Evolutionary conservation across 1,284 basidiomycete species (phyloP).

Genomic region (Butyriboletus regius): DNA sequence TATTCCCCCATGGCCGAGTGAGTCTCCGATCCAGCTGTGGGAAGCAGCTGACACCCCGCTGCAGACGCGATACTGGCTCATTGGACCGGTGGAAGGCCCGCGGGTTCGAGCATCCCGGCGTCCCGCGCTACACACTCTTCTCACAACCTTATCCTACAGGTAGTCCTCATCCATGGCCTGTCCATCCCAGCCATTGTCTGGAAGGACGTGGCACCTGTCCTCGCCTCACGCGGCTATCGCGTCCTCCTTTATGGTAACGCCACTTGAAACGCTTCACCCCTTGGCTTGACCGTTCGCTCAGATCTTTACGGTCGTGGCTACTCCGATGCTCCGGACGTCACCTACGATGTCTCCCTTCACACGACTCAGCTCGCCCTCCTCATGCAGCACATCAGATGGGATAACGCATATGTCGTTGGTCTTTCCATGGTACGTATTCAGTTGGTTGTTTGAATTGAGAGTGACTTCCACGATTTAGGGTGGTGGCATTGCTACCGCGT

Average conservation of each 20-base stretch:
- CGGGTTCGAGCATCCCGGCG: conserved; percentile 41
- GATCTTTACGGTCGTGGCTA: conserved; percentile 76
- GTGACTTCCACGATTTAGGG: conserved; percentile 41
- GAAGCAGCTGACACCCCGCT: conserved; percentile 2
- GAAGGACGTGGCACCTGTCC: conserved; percentile 60
- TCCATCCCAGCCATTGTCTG: conserved; percentile 68
- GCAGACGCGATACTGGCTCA: conserved; percentile 68
- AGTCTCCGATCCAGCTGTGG: neutral
- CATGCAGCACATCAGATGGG: conserved; percentile 69
- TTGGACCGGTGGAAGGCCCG: conserved; percentile 61
- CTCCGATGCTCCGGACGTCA: conserved; percentile 63
- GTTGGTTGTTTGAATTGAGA: neutral
- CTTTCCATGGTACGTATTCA: conserved; percentile 49
- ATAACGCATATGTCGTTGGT: conserved; percentile 55
- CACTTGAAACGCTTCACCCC: neutral
- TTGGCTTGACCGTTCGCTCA: conserved; percentile 25
- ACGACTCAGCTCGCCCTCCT: conserved; percentile 71
- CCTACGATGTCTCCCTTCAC: conserved; percentile 58
- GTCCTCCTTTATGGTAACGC: conserved; percentile 62
- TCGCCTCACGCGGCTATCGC: conserved; percentile 59
- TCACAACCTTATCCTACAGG: conserved; percentile 33
- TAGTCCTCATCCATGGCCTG: conserved; percentile 71
- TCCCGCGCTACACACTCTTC: neutral
- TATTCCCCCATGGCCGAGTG: conserved; percentile 56
- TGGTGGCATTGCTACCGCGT: conserved; percentile 63